phyloP scores from a whole-genome alignment of 345 rosid genomes.

The Garcia nutans region DNA sequence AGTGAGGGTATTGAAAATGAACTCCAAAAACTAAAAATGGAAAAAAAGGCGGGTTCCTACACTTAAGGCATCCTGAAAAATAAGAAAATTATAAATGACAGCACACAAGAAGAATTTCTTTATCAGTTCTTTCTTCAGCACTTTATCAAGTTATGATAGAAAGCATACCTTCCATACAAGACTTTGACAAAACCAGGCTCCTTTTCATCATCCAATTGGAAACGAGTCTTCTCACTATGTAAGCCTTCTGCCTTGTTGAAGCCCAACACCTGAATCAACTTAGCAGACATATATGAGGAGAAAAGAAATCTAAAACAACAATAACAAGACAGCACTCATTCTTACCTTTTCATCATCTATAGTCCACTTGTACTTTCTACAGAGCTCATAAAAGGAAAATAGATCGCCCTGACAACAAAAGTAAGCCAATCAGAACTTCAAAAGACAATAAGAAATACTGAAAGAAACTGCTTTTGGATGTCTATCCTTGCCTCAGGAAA shows the following conservation, averaged over 20 bases:
- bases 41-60: neutral
- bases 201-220: conserved; percentile 35
- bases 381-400: conserved; percentile 77
- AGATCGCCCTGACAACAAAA: conserved; percentile 64
- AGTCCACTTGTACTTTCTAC: conserved; percentile 71
- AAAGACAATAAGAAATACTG: conserved; percentile 11
- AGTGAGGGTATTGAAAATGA: neutral
- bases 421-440: conserved; percentile 25
- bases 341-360: conserved; percentile 72
- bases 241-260: conserved; percentile 34
- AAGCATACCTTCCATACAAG: conserved; percentile 69
- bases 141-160: neutral
- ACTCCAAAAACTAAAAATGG: neutral
- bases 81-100: neutral
- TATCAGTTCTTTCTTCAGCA: neutral
- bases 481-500: conserved; percentile 66
- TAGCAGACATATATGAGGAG: conserved; percentile 12
- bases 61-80: neutral
- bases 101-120: neutral
- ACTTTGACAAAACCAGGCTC: conserved; percentile 59
- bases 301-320: conserved; percentile 12
- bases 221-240: conserved; percentile 28
- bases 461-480: conserved; percentile 22
- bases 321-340: conserved; percentile 17
- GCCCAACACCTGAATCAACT: conserved; percentile 54